Evolutionary conservation across 495 filamentous ascomycete species (phyloP).

Genomic region (Platismatia glauca): DNA sequence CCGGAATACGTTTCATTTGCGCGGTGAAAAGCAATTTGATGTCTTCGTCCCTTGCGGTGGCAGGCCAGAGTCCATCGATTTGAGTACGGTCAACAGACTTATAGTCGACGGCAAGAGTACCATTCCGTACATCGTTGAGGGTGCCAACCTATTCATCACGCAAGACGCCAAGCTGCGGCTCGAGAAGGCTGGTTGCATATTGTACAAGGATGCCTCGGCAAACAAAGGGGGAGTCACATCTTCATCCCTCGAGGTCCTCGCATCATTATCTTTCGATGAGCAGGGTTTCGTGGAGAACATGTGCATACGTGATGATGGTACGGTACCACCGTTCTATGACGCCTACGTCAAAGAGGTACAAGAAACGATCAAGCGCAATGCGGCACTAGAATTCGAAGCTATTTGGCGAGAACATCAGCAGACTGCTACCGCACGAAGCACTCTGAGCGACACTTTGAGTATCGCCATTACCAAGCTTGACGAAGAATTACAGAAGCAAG

Average conservation of each 20-base stretch:
- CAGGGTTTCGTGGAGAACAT: conserved; percentile 80
- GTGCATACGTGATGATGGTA: conserved; percentile 73
- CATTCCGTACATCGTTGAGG: conserved; percentile 94
- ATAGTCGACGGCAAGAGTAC: conserved; percentile 73
- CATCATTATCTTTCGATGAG: conserved; percentile 89
- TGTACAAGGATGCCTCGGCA: conserved; percentile 96
- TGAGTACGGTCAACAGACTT: conserved; percentile 72
- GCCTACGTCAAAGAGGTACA: conserved; percentile 90
- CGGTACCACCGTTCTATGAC: conserved; percentile 80
- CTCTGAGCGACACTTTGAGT: conserved; percentile 80
- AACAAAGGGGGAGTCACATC: conserved; percentile 99
- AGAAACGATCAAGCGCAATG: conserved; percentile 78
- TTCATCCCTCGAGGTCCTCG: conserved; percentile 93
- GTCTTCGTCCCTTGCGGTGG: conserved; percentile 94
- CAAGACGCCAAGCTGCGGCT: conserved; percentile 95
- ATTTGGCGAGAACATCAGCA: conserved; percentile 91
- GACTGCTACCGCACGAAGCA: conserved; percentile 67
- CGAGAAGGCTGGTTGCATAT: conserved; percentile 82
- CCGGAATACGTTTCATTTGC: conserved; percentile 94
- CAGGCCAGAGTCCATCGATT: conserved; percentile 91
- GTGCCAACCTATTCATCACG: conserved; percentile 96
- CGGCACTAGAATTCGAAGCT: conserved; percentile 88
- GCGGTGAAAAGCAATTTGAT: conserved; percentile 65
- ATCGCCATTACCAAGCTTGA: conserved; percentile 89
- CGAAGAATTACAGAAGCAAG: conserved; percentile 86